Conservation (phyloP, 768 basidiomycete genomes). For the Boletus fagicola region DNA sequence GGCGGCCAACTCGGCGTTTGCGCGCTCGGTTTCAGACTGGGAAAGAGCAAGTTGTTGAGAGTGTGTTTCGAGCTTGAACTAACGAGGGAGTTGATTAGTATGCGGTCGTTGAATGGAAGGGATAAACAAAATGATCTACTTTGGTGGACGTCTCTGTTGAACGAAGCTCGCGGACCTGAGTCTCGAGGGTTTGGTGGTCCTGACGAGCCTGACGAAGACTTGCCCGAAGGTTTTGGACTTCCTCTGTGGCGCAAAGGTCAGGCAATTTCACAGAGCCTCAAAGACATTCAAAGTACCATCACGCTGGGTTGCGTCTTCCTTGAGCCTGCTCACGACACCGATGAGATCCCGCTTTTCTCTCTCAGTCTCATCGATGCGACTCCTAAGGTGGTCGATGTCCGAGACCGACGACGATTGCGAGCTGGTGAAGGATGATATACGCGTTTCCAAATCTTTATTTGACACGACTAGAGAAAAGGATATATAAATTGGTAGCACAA, state of each 20-base stretch:
- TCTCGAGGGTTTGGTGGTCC: constrained; percentile 66
- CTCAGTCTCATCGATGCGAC: constrained; percentile 70
- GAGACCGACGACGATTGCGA: constrained; percentile 62
- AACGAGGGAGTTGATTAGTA: not conserved
- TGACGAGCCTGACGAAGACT: constrained; percentile 74
- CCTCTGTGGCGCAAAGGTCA: constrained; percentile 45
- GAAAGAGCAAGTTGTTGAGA: constrained; percentile 79
- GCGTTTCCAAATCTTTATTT: constrained; percentile 47
- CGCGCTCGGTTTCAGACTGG: constrained; percentile 72
- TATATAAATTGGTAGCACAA: constrained; percentile 1
- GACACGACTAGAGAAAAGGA: constrained; percentile 40
- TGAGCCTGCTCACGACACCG: constrained; percentile 76
- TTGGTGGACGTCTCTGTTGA: constrained; percentile 76
- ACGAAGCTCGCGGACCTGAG: constrained; percentile 67
- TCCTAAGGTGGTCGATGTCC: constrained; percentile 57
- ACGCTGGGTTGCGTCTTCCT: constrained; percentile 69
- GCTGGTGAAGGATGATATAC: constrained; percentile 54
- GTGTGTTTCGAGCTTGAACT: constrained; percentile 88
- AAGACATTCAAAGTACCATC: constrained; percentile 53
- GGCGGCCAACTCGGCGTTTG: constrained; percentile 60
- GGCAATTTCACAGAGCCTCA: not conserved
- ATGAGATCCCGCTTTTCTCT: constrained; percentile 90
- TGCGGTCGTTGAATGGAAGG: not conserved
- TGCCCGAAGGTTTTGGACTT: constrained; percentile 63
- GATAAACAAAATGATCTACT: constrained; percentile 37